Base-by-base conservation (phyloP, 2,329 filamentous ascomycete species). In the Massarina eburnea region DNA sequence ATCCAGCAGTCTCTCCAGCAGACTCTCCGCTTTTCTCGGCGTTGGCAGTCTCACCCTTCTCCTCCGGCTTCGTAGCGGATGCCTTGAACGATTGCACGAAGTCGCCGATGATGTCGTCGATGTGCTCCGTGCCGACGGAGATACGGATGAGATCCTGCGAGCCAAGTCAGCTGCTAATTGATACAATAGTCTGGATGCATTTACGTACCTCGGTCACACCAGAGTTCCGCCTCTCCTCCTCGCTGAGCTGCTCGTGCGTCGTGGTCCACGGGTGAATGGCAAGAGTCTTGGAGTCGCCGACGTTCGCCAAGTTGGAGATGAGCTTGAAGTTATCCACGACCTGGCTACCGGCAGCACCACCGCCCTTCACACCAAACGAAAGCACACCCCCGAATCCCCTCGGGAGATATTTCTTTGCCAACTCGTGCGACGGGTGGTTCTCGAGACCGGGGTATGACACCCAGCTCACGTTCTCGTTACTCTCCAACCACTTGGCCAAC, bases 191-290 rank as follows among this genome's bases (percentile, higher is more conserved):
- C 1, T 8, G 4, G 3, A 26, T 26, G n/a, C 12, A 14, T 12
- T 14, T 20, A 46, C 70, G 60, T 65, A 83, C 81, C 75, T 88
- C 85, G 14, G 89, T 94, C 9, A 94, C 89, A 59, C 92, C 92
- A 18, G 89, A 92, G 66, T 76, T 84, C 41, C 80, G 68, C 73
- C 85, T 89, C 78, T 96, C 92, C 67, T 91, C 80, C 22, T 92
- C 87, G 19, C 78, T 84, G 46, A 97, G 79, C 76, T 97, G 92
- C 77, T 95, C 88, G 71, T 97, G 92, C 2, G 92, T 97, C 2
- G 92, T 96, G 5, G 85, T 88, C 89, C 91, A 96, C 18, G 92
- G 92, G 73, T 96, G 91, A 59, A 96, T 95, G 19, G 91, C 91
- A 52, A 96, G 77, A 6, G 91, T 95, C 81, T 97, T 97, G 39